Base-by-base conservation (phyloP, 2,329 filamentous ascomycete genomes). In the Elsinoe arachidis region DNA sequence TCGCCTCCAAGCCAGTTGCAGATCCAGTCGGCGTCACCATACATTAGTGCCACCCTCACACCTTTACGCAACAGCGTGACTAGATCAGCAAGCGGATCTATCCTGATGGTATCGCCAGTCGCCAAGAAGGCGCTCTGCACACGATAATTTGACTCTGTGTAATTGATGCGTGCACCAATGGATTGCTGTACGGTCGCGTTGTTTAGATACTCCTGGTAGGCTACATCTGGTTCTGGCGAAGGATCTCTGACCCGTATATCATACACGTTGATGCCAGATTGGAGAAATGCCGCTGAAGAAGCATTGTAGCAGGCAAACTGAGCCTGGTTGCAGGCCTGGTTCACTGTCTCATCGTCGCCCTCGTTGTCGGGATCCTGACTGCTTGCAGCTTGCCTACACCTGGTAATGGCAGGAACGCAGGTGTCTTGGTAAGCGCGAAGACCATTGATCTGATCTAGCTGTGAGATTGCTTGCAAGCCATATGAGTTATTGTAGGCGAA, bases 401-500 rank as follows among this genome's bases (percentile, higher is more conserved):
- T 82, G 26, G 68, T 74, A 9, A 69, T 63, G 41, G 62, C 64
- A 52, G 77, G 76, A 3, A 39, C 11, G 12, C 49, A 53, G 17
- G 17, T 21, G 11, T 53, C 33, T 26, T 53, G 33, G 63, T 78
- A 81, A 15, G 70, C 74, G 19, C 72, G 72, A 33, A 77, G 61
- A 10, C 61, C 59, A 37, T 76, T 73, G 43, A 76, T 66, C 49
- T 79, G 76, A 49, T 77, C 73, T 1, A 76, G 75, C 5, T 78
- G 72, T 46, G 77, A 75, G 61, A 87, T 78, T 2, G 79, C 74
- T 61, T 80, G 65, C 58, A 87, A 77, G 7, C 78, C 81, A 66
- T 87, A 90, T 0, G 84, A 82, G 66, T 87, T 88, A 65, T 82
- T 80, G 58, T 76, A 75, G 9, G 80, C 80, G 67, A 84, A 85